Base-by-base conservation (phyloP, 192 early-diverging fungal species). In the Jimgerdemannia flammicorona region DNA sequence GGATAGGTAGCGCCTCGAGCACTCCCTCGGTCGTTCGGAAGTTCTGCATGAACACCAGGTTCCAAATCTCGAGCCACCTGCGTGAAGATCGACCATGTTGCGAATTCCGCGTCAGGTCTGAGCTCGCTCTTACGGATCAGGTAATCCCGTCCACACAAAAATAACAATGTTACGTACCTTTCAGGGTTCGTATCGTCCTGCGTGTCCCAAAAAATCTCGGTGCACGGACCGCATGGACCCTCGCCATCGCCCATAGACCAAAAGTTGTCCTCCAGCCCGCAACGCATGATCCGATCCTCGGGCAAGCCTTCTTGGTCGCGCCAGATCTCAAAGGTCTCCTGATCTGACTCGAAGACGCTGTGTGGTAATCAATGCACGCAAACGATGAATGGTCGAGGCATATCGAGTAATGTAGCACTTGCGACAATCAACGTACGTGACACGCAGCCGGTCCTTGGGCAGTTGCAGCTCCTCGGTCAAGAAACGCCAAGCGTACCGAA, bases 181-280 rank as follows among this genome's bases (percentile, higher is more conserved):
- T 87, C 85, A 3, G 77, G 78, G 6, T 84, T 41, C 3, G 79
- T 75, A n/a, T 78, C 77, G 41, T 81, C 67, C 54, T 73, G 70
- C 18, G 87, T 88, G 69, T 91, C 89, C 86, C 88, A 91, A 77
- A 88, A 91, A 18, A 91, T 89, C 44, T 91, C 89, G 19, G 87
- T 86, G 63, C 88, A 89, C 1, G 89, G 85, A 3, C 89, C 88
- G 75, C 88, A 91, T 8, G 89, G 89, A 44, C 90, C 87, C 64
- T 84, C 81, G 39, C 86, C 88, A 74, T 91, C 87, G 7, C 88
- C 88, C 90, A 91, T 90, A 4, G 84, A 76, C 87, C 90, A 91
- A 71, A 89, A 89, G 72, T 91, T 89, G 75, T 88, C 88, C 72
- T 85, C 81, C 9, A 76, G 74, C 11, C 78, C 85, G 63, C 84